A percentile compares a stretch with the other conserved stretches of the same genome.
Evolutionary conservation across 208 protist species (phyloP).

Genomic region (Trypanosoma brucei): DNA sequence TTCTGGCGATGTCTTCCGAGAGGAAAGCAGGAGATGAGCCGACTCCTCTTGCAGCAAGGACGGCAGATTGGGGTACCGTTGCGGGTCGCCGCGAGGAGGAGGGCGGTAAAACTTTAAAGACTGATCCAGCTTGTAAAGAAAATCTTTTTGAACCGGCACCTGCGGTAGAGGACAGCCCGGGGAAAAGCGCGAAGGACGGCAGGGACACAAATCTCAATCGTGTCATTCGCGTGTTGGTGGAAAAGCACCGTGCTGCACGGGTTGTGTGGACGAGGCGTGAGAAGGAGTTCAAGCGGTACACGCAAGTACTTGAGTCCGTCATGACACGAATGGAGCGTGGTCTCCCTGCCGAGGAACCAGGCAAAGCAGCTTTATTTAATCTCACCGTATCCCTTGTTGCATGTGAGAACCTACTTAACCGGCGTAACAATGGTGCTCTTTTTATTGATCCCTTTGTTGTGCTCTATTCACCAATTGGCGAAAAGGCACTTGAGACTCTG

Average conservation of each 20-base stretch:
- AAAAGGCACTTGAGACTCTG: conserved; percentile 21
- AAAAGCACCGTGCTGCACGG: conserved; percentile 6
- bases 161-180: not conserved
- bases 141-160: not conserved
- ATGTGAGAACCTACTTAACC: conserved; percentile 17
- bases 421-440: conserved; percentile 16
- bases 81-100: not conserved
- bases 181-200: not conserved
- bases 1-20: not conserved
- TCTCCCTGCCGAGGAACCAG: conserved; percentile 7
- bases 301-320: conserved; percentile 12
- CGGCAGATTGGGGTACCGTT: not conserved
- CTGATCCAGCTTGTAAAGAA: not conserved
- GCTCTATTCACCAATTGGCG: conserved; percentile 21
- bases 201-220: not conserved
- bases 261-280: conserved; percentile 5
- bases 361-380: conserved; percentile 17
- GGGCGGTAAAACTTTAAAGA: not conserved
- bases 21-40: not conserved
- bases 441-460: conserved; percentile 31
- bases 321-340: conserved; percentile 19
- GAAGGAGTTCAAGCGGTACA: conserved; percentile 19
- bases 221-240: conserved; percentile 5
- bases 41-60: not conserved
- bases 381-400: conserved; percentile 10